Evolutionary conservation across 345 rosid species (phyloP).

Genomic region (Rhodamnia rubescens): DNA sequence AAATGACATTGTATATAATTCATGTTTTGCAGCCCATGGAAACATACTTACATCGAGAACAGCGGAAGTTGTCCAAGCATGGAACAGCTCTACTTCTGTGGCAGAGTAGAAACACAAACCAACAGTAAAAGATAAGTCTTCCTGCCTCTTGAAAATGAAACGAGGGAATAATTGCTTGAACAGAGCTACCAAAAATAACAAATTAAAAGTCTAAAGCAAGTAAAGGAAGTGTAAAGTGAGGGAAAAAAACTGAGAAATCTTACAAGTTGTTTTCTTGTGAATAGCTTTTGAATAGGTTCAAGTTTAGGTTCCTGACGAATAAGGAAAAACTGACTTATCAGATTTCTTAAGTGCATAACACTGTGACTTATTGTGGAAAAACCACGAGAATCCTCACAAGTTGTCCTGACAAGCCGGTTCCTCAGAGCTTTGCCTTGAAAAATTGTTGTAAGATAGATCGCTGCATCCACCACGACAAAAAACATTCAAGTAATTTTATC

Average conservation of each 20-base stretch:
- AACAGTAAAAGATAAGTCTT: background rate
- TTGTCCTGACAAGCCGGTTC: constrained; percentile 39
- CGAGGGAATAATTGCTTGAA: background rate
- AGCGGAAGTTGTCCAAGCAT: constrained; percentile 23
- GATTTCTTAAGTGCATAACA: background rate
- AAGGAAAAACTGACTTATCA: background rate
- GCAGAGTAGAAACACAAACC: background rate
- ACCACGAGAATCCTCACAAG: constrained; percentile 9
- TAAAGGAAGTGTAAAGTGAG: background rate
- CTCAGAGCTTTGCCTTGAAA: constrained; percentile 35
- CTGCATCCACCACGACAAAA: constrained; percentile 20
- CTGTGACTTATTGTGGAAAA: background rate
- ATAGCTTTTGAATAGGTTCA: constrained; percentile 36
- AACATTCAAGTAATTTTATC: background rate
- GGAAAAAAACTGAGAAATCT: background rate
- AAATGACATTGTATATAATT: background rate
- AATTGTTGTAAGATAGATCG: constrained; percentile 72
- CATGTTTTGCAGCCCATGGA: background rate
- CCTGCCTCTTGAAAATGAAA: background rate
- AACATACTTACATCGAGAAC: constrained; percentile 26
- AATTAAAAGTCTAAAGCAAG: background rate
- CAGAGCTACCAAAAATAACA: background rate
- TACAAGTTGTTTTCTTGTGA: constrained; percentile 17
- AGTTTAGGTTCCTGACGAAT: constrained; percentile 19
- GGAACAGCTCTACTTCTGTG: constrained; percentile 17